phyloP scores from a whole-genome alignment of 148 eudicot genomes.

The Beta vulgaris region DNA sequence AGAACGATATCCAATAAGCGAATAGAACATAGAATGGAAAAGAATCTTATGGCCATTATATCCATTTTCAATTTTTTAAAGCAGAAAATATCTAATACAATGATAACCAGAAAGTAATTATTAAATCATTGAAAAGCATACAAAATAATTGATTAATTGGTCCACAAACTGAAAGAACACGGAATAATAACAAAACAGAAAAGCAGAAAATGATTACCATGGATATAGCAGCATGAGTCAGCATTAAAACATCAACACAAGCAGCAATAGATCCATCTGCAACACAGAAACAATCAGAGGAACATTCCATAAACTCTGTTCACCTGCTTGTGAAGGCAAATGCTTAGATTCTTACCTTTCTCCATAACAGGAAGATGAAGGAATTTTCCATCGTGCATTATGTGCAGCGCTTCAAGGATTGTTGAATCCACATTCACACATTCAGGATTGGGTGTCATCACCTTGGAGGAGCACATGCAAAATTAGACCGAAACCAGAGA shows the following conservation, averaged over 20 bases:
- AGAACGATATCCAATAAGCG: neutral
- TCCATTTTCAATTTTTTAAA: neutral
- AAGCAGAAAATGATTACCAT: constrained; percentile 45
- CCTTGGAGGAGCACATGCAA: constrained; percentile 46
- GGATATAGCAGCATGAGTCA: constrained; percentile 91
- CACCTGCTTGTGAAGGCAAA: constrained; percentile 1
- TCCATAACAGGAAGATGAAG: constrained; percentile 92
- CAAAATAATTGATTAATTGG: neutral
- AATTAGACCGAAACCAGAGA: constrained; percentile 6
- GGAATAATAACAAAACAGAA: neutral
- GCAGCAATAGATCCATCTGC: constrained; percentile 76
- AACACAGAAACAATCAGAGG: constrained; percentile 22
- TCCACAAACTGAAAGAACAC: neutral
- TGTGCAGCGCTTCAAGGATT: constrained; percentile 87
- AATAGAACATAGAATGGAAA: neutral
- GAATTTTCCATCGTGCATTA: constrained; percentile 93
- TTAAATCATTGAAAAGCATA: neutral
- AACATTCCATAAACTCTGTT: constrained; percentile 6
- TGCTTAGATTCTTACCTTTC: constrained; percentile 47
- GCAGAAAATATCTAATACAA: neutral
- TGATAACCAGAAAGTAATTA: neutral
- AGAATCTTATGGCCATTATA: too few species aligned
- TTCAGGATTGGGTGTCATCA: constrained; percentile 90
- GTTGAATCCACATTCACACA: constrained; percentile 78
- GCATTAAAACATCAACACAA: constrained; percentile 88